These are phyloP conservation scores for Aspergillus bertholletiae DNA, from an alignment of 495 filamentous ascomycete species.

Conservation along the genomic window DNA sequence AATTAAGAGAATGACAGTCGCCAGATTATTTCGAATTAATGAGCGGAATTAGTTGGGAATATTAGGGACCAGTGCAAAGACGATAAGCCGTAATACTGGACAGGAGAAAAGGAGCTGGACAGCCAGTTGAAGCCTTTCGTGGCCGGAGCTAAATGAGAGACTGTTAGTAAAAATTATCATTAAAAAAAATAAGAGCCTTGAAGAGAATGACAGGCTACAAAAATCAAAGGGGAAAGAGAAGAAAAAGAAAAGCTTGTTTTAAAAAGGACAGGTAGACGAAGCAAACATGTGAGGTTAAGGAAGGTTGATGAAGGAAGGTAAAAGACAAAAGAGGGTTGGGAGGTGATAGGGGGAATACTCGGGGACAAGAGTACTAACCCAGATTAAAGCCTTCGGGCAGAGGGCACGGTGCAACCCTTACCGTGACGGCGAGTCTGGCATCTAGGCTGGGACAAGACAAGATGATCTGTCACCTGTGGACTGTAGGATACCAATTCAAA, in stretches of 20 bases:
- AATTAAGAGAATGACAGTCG: constrained; percentile 55
- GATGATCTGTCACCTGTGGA: constrained; percentile 41
- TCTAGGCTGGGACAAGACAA: constrained; percentile 49
- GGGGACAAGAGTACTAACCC: constrained; percentile 42
- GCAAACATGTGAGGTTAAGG: constrained; percentile 5
- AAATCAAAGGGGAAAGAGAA: no score
- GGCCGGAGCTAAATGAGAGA: constrained; percentile 44
- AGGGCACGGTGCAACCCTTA: constrained; percentile 59
- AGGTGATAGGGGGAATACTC: constrained; percentile 22
- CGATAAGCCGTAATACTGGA: constrained; percentile 34
- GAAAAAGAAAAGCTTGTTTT: constrained; percentile 4
- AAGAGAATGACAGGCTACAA: not conserved
- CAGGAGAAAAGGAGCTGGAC: constrained; percentile 35
- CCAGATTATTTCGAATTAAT: constrained; percentile 48
- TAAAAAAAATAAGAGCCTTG: constrained; percentile 15
- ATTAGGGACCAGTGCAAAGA: constrained; percentile 43
- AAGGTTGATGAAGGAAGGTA: constrained; percentile 18
- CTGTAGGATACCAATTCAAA: constrained; percentile 40
- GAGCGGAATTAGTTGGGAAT: constrained; percentile 57
- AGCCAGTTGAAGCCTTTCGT: constrained; percentile 34
- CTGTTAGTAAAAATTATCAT: constrained; percentile 28
- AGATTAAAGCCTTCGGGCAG: constrained; percentile 46
- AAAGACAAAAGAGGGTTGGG: constrained; percentile 23
- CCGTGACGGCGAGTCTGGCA: constrained; percentile 59
- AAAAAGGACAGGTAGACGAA: constrained; percentile 3